Percentiles rank a stretch among this genome's conserved stretches.
These are phyloP conservation scores for Starmerella etchellsii DNA, from an alignment of 805 yeast species.

Conservation along the genomic window DNA sequence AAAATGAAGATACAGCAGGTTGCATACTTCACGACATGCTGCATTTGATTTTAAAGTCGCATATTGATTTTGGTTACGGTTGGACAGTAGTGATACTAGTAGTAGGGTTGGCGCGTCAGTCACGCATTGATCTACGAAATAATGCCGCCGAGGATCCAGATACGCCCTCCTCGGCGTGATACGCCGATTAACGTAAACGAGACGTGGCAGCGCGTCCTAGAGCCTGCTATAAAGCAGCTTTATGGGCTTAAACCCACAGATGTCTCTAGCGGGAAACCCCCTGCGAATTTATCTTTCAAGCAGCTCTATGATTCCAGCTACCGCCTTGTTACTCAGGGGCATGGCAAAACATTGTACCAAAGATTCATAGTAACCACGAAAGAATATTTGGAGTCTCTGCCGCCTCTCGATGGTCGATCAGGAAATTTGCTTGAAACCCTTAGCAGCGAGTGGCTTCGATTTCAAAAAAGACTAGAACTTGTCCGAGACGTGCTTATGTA, in stretches of 20 bases:
- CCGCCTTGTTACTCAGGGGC: constrained; percentile 20
- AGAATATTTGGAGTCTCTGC: constrained; percentile 9
- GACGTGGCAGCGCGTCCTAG: constrained; percentile 16
- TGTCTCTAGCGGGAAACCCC: neutral
- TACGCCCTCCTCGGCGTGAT: constrained; percentile 18
- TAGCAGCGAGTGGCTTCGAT: constrained; percentile 14
- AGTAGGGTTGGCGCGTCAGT: too few relatives aligned
- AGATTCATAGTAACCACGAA: constrained; percentile 8
- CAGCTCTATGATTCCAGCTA: constrained; percentile 18
- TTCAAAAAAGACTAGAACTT: constrained; percentile 9
- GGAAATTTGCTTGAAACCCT: constrained; percentile 7
- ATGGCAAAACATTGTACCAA: constrained; percentile 17
- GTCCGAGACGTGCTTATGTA: constrained; percentile 22
- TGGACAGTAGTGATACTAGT: too few relatives aligned
- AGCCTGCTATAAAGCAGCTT: constrained; percentile 20
- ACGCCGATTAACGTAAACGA: constrained; percentile 14
- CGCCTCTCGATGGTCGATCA: neutral
- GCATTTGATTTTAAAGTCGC: too few relatives aligned
- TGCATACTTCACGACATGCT: too few relatives aligned
- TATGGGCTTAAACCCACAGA: constrained; percentile 2
- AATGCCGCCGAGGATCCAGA: constrained; percentile 17
- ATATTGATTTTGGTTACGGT: too few relatives aligned
- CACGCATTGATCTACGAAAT: too few relatives aligned
- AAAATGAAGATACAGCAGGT: too few relatives aligned
- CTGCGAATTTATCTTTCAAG: constrained; percentile 13